A percentile compares a stretch with the other conserved stretches of the same genome.
Conservation (phyloP, 371 early-diverging fungal species). For the Mortierella polycephala region DNA sequence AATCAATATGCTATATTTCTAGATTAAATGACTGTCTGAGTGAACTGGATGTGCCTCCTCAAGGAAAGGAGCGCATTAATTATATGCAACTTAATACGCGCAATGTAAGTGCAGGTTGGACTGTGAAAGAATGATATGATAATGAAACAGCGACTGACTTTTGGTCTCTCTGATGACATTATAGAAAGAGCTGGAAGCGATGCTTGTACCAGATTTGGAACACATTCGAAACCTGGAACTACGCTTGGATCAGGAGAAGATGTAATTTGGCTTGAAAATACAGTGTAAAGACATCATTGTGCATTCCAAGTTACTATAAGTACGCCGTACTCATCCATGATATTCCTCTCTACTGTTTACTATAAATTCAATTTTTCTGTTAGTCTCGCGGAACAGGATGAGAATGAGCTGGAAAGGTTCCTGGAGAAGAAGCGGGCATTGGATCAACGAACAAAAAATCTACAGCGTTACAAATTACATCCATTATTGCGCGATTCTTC, state of each 20-base stretch:
- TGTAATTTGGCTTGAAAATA: conserved; percentile 6
- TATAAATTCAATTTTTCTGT: neutral
- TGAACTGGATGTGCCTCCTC: conserved; percentile 42
- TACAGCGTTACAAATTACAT: conserved; percentile 41
- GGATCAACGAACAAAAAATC: conserved; percentile 18
- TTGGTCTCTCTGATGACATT: neutral
- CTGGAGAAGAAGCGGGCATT: conserved; percentile 29
- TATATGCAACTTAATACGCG: conserved; percentile 27
- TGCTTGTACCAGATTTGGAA: conserved; percentile 48
- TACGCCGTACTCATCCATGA: too few species aligned
- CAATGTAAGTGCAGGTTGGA: conserved; percentile 22
- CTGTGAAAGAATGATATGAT: neutral
- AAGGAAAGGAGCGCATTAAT: conserved; percentile 9
- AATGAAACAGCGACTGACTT: neutral
- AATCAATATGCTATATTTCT: neutral
- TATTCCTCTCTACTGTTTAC: neutral
- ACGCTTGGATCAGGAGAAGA: conserved; percentile 46
- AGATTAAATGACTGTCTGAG: conserved; percentile 46
- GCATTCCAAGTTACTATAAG: too few species aligned
- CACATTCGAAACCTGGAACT: conserved; percentile 48
- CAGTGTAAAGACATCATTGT: neutral
- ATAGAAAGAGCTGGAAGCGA: conserved; percentile 42
- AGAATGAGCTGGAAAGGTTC: conserved; percentile 24
- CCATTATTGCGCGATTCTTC: conserved; percentile 8
- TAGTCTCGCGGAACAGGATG: conserved; percentile 34